These are phyloP conservation scores for Pharnaceum exiguum DNA, from an alignment of 148 eudicot genomes.

Conservation along the genomic window DNA sequence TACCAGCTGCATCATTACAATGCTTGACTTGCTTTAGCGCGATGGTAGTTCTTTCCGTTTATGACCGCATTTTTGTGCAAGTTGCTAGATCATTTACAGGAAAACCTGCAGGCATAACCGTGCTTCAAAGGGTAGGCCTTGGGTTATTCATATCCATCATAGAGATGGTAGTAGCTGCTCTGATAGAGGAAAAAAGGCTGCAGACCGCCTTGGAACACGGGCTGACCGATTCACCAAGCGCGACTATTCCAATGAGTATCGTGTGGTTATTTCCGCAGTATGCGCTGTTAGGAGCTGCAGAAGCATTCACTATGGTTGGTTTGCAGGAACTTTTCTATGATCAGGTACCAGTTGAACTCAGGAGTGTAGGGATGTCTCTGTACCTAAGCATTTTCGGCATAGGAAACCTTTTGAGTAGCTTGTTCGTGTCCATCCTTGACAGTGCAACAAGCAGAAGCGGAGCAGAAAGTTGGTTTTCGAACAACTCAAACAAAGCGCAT, in stretches of 20 bases:
- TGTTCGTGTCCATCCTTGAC: constrained; percentile 34
- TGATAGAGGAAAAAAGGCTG: constrained; percentile 38
- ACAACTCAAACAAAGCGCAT: constrained; percentile 41
- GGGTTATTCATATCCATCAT: constrained; percentile 38
- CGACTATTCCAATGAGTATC: constrained; percentile 44
- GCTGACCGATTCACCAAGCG: constrained; percentile 34
- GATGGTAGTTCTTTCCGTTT: constrained; percentile 37
- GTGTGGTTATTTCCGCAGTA: constrained; percentile 67
- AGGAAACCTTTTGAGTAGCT: constrained; percentile 52
- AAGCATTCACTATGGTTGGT: constrained; percentile 50
- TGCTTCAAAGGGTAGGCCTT: constrained; percentile 55
- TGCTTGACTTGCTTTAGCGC: constrained; percentile 25
- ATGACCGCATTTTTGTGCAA: constrained; percentile 49
- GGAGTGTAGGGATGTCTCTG: constrained; percentile 48
- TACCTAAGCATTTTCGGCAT: constrained; percentile 47
- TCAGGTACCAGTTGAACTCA: constrained; percentile 48
- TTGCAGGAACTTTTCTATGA: constrained; percentile 59
- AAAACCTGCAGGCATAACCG: constrained; percentile 49
- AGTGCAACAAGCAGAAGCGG: constrained; percentile 22
- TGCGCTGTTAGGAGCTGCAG: constrained; percentile 41
- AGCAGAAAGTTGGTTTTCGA: constrained; percentile 48
- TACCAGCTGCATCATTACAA: constrained; percentile 55
- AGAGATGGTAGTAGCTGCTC: constrained; percentile 40
- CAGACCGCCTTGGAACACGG: constrained; percentile 30
- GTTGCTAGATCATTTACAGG: constrained; percentile 35